A percentile compares a stretch with the other conserved stretches of the same genome.
These are phyloP conservation scores for Cymbopogon citratus DNA, from an alignment of 176 grass and related monocot species.

Conservation along the genomic window DNA sequence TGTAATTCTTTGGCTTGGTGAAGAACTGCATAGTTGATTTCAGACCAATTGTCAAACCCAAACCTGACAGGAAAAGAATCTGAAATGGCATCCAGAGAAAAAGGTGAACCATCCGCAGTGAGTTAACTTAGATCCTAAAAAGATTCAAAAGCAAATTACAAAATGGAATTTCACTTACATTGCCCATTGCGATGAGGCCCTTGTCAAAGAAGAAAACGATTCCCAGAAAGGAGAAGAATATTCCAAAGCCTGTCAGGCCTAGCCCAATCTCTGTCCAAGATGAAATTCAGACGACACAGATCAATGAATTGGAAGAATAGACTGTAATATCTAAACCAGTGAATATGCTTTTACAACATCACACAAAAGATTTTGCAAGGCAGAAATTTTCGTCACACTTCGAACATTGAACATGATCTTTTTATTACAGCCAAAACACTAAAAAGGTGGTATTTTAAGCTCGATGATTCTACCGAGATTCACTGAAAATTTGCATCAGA, in stretches of 20 bases:
- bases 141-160: constrained; percentile 3
- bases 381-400: background rate
- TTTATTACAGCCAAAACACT: background rate
- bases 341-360: constrained; percentile 3
- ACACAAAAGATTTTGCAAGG: background rate
- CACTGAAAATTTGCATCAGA: background rate
- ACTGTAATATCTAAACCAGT: constrained; percentile 2
- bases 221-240: constrained; percentile 95
- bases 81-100: constrained; percentile 35
- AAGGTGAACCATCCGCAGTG: constrained; percentile 17
- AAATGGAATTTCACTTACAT: constrained; percentile 44
- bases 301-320: constrained; percentile 22
- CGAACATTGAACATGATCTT: background rate
- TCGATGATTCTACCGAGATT: background rate
- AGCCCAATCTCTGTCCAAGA: constrained; percentile 75
- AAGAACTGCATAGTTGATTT: constrained; percentile 99
- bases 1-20: constrained; percentile 94
- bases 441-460: background rate
- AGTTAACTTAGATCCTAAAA: background rate
- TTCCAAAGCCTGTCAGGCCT: constrained; percentile 87
- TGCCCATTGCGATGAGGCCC: constrained; percentile 93
- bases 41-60: constrained; percentile 91
- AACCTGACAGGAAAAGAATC: constrained; percentile 95
- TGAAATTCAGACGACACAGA: constrained; percentile 5
- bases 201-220: constrained; percentile 96